Evolutionary conservation across 2,329 filamentous ascomycete genomes (phyloP), one percentile per base, ranked within the genome.

Genomic region (Scytalidium lignicola): DNA sequence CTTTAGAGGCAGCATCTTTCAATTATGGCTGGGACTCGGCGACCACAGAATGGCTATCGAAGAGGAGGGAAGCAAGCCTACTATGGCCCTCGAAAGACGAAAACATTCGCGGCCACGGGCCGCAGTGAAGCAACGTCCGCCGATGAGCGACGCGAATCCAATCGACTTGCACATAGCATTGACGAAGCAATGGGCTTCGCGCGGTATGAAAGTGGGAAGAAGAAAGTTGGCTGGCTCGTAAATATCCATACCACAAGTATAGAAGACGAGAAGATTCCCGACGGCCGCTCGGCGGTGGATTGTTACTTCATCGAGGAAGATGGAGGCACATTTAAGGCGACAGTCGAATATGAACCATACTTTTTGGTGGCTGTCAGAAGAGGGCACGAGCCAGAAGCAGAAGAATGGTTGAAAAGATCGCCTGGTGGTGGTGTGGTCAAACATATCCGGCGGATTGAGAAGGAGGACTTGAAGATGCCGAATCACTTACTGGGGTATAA

Each of bases 301-400:
- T 96, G 90, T 70, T 99, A 96, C 74, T 99, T 99, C 70, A 86
- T 99, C 51, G 88, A 91, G 61, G 88, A 92, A 51, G 88, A 95
- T 61, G 80, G 64, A 49, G 83, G 89, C 13, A 82, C 85, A 44
- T 99, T 99, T 78, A 99, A 99, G 67, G 91, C 93, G 10, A 96
- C 91, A 1, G 73, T 99, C 56, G 90, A 96, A 71, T 97, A 96
- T 67, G 90, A 97, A 60, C 93, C 93, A 1, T 99, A 99, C 72
- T 96, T 99, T 60, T 71, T 99, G 52, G 82, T 99, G 47, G 92
- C 91, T 0, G 88, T 91, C 46, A 93, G 90, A 68, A 88, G 85
- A 63, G 89, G 90, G 7, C 84, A 83, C 60, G 95, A 99, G 71
- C 79, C 82, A 46, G 95, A 99, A 68, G 93, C 96, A 2, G 95